A percentile compares a stretch with the other conserved stretches of the same genome.
Conservation (phyloP, 2,329 filamentous ascomycete genomes). For the Anthostomella pinea region DNA sequence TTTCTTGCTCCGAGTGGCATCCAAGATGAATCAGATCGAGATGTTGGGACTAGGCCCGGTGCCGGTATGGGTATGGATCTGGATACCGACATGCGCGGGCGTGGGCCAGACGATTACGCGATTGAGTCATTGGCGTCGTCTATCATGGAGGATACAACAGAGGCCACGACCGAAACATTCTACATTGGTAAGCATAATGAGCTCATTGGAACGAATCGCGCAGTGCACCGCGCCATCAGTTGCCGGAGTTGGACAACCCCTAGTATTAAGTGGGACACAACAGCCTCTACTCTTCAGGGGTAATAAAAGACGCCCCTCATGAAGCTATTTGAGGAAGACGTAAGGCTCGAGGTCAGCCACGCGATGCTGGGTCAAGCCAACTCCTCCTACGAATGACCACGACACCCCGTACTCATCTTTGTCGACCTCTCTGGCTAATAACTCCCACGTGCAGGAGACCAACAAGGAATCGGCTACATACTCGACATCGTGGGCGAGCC, state of each 20-base stretch:
- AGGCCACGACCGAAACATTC: slow-evolving; percentile 11
- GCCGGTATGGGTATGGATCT: slow-evolving; percentile 1
- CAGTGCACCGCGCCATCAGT: background rate
- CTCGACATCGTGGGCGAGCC: slow-evolving; percentile 20
- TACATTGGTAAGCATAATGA: slow-evolving; percentile 10
- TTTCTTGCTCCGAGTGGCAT: slow-evolving; percentile 2
- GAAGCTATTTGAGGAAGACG: too few relatives aligned
- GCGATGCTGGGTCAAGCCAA: too few relatives aligned
- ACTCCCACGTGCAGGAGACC: slow-evolving; percentile 3
- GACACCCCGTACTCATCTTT: background rate
- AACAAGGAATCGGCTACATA: slow-evolving; percentile 14
- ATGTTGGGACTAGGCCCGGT: slow-evolving; percentile 1
- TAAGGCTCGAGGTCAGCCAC: too few relatives aligned
- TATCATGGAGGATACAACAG: slow-evolving; percentile 11
- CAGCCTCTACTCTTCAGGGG: background rate
- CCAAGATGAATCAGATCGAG: slow-evolving; percentile 1
- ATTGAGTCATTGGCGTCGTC: slow-evolving; percentile 12
- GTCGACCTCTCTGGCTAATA: slow-evolving; percentile 2
- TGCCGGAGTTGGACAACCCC: background rate
- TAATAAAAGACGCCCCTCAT: background rate
- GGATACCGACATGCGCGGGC: background rate
- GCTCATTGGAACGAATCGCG: background rate
- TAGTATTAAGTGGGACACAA: background rate
- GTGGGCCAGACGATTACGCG: slow-evolving; percentile 12
- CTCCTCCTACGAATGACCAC: background rate